A percentile compares a stretch with the other conserved stretches of the same genome.
Conservation (phyloP, 208 protist species). For the Spongospora subterranea region DNA sequence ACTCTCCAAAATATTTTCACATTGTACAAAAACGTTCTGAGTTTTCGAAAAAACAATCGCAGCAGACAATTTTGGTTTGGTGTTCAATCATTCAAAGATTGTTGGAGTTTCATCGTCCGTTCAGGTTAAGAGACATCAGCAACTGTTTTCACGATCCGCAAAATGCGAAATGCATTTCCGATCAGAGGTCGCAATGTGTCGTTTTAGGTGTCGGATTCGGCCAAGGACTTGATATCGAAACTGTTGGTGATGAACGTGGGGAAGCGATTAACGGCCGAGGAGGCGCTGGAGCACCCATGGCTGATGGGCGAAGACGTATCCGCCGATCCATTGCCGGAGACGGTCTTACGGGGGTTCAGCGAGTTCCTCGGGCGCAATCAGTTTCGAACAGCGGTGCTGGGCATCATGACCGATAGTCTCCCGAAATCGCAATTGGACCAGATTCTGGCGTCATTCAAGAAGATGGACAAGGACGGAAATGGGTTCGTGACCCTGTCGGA, state of each 20-base stretch:
- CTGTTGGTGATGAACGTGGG: not conserved
- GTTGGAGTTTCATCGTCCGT: too few species aligned
- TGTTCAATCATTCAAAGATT: too few species aligned
- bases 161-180: too few species aligned
- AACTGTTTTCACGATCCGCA: too few species aligned
- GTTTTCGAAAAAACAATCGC: too few species aligned
- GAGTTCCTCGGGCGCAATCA: too few species aligned
- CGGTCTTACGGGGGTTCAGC: too few species aligned
- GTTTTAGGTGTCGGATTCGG: not conserved
- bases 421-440: slow-evolving; percentile 15
- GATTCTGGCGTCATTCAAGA: slow-evolving; percentile 38
- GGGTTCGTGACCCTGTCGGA: slow-evolving; percentile 25
- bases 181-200: not conserved
- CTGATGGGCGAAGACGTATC: not conserved
- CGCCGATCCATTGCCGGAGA: too few species aligned
- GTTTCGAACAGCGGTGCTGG: slow-evolving; percentile 5
- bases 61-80: too few species aligned
- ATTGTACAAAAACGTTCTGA: too few species aligned
- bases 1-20: too few species aligned
- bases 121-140: too few species aligned
- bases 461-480: slow-evolving; percentile 51
- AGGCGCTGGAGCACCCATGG: slow-evolving; percentile 42
- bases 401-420: slow-evolving; percentile 19
- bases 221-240: slow-evolving; percentile 23
- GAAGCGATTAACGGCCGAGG: not conserved